phyloP scores from a whole-genome alignment of 352 stramenopile species.

The Globisporangium recalcitrans region DNA sequence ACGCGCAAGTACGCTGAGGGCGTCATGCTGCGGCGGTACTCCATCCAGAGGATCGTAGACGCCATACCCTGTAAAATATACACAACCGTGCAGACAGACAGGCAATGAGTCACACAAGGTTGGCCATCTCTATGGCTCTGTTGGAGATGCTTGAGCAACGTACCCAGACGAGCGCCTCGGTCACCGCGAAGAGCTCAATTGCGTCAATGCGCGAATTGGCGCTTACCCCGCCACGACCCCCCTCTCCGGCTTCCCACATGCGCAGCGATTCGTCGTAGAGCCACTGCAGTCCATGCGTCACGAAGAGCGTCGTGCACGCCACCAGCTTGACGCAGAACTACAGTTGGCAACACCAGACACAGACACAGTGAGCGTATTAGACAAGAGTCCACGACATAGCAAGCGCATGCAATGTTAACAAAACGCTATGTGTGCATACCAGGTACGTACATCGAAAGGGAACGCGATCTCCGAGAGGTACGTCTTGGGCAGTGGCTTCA shows the following conservation, averaged over 20 bases:
- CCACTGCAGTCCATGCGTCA: constrained; percentile 45
- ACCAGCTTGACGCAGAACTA: constrained; percentile 63
- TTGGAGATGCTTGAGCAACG: no score
- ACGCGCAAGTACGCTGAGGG: constrained; percentile 49
- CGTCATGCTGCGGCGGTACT: constrained; percentile 56
- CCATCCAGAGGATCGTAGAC: constrained; percentile 64
- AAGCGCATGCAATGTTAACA: neutral
- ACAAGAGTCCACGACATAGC: neutral
- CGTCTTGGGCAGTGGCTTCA: constrained; percentile 56
- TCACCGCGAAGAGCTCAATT: constrained; percentile 37
- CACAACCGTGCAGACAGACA: neutral
- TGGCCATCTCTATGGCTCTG: no score
- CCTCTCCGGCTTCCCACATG: constrained; percentile 9
- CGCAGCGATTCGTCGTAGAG: constrained; percentile 36
- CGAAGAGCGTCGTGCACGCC: constrained; percentile 40
- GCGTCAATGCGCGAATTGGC: constrained; percentile 27
- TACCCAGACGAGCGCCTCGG: constrained; percentile 63
- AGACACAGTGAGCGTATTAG: neutral
- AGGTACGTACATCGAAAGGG: constrained; percentile 59
- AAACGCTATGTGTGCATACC: neutral
- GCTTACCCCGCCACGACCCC: neutral
- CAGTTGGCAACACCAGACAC: neutral
- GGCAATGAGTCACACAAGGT: neutral
- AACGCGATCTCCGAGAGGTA: constrained; percentile 78
- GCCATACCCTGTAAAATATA: constrained; percentile 29